Evolutionary conservation across 495 filamentous ascomycete genomes (phyloP), one percentile per base, ranked within the genome.

Genomic region (Podospora australis): DNA sequence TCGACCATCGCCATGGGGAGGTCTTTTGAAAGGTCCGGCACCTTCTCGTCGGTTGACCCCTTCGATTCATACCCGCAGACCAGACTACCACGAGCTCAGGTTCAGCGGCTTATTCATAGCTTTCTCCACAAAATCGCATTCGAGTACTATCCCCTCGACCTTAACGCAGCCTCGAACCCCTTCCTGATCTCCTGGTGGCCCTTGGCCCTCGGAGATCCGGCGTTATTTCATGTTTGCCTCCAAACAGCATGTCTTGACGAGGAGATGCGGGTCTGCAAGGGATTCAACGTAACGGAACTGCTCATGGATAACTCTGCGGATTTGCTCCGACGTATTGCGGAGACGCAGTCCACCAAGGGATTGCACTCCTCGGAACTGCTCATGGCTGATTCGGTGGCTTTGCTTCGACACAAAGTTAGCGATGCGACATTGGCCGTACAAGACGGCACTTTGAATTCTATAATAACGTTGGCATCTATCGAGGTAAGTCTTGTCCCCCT

Each of bases 181-280:
- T 77, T 77, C 53, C 57, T 78, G 24, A 57, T 75, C 9, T 77
- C 71, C 2, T 78, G 75, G 75, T 77, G 75, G 75, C 75, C 73
- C 3, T 59, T 73, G 14, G 71, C 73, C 4, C 61, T 78, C 2
- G 67, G 59, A 0, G 73, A 77, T 44, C 72, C 73, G 2, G 72
- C 71, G n/a, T 36, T 78, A 19, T 77, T 78, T 36, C 71, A 77
- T 48, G 73, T 78, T 24, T 72, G 71, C 9, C 54, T 78, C 7
- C 72, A 76, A 54, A 76, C 72, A n/a, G 75, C 72, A 43, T 75
- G 66, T 52, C 69, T 74, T 10, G 71, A 78, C 50, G 73, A 77
- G 23, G 75, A 78, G 54, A 28, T 71, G 13, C 48, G 65, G 8
- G 71, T 72, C 11, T 69, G 69, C 49, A 72, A 65, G 36, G 73